Conservation (phyloP, 352 stramenopile species). For the Phytophthora niederhauseri region DNA sequence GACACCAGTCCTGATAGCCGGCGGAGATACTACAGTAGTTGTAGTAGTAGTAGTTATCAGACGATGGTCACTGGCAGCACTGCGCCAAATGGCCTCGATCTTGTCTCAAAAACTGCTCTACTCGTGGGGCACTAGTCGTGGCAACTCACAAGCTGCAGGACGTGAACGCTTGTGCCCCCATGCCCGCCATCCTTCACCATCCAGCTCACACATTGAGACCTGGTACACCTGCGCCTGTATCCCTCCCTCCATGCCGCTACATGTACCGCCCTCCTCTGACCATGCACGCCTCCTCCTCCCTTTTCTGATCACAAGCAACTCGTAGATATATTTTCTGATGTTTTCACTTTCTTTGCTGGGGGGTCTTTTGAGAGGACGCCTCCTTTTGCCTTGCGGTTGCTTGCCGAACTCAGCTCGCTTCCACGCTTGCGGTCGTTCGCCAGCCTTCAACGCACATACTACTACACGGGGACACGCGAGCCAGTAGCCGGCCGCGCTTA, state of each 20-base stretch:
- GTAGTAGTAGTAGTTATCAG: not conserved
- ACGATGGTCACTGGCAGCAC: not conserved
- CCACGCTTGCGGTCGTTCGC: constrained; percentile 26
- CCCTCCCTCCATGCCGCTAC: not conserved
- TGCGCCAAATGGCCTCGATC: not conserved
- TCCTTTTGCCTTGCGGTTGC: constrained; percentile 8
- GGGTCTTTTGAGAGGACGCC: not conserved
- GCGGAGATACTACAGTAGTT: not conserved
- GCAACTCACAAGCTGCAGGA: not conserved
- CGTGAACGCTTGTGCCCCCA: not conserved
- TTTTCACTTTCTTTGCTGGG: constrained; percentile 15
- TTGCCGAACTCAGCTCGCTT: constrained; percentile 22
- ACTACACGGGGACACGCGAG: constrained; percentile 16
- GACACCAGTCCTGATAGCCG: not conserved
- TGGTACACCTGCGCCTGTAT: not conserved
- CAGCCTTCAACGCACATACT: constrained; percentile 25
- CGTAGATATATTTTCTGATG: constrained; percentile 23
- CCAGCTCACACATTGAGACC: not conserved
- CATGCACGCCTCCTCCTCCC: not conserved
- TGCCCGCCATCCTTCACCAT: not conserved
- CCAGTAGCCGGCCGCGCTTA: constrained; percentile 20
- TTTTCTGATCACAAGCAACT: constrained; percentile 24
- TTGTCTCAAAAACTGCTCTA: constrained; percentile 8
- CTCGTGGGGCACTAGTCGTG: too few species aligned
- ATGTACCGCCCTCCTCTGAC: not conserved